Evolutionary conservation across 805 yeast species (phyloP).

Genomic region (Cyberlindnera maclurae): DNA sequence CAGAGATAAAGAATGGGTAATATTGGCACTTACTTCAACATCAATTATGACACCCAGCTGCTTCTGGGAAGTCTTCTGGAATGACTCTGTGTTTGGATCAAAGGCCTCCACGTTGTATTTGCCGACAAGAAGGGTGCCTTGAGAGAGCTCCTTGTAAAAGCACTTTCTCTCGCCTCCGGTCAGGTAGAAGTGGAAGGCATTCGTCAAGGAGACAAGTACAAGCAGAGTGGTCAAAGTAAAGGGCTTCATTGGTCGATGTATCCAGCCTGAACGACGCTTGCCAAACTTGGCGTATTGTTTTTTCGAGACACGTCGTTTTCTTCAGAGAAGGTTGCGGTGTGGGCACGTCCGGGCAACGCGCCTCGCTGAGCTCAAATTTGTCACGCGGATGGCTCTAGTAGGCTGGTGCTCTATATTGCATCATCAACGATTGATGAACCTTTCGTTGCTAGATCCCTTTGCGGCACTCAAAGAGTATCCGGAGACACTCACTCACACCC

Average conservation of each 20-base stretch:
- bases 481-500: conserved; percentile 66
- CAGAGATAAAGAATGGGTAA: not conserved
- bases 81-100: conserved; percentile 30
- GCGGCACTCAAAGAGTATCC: conserved; percentile 90
- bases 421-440: conserved; percentile 47
- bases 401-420: not conserved
- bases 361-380: not conserved
- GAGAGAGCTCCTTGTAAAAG: conserved; percentile 47
- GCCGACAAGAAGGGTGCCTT: conserved; percentile 43
- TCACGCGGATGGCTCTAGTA: too few species aligned
- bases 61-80: conserved; percentile 27
- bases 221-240: conserved; percentile 10
- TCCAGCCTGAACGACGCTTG: not conserved
- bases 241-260: conserved; percentile 9
- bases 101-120: conserved; percentile 40
- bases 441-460: conserved; percentile 82
- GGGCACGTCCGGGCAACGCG: not conserved
- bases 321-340: not conserved
- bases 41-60: conserved; percentile 34
- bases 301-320: conserved; percentile 4
- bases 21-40: conserved; percentile 29
- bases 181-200: conserved; percentile 44
- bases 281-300: conserved; percentile 4
- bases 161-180: conserved; percentile 47
- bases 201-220: conserved; percentile 21